phyloP scores from a whole-genome alignment of 163 green algal genomes.

The Scenedesmus sp. region DNA sequence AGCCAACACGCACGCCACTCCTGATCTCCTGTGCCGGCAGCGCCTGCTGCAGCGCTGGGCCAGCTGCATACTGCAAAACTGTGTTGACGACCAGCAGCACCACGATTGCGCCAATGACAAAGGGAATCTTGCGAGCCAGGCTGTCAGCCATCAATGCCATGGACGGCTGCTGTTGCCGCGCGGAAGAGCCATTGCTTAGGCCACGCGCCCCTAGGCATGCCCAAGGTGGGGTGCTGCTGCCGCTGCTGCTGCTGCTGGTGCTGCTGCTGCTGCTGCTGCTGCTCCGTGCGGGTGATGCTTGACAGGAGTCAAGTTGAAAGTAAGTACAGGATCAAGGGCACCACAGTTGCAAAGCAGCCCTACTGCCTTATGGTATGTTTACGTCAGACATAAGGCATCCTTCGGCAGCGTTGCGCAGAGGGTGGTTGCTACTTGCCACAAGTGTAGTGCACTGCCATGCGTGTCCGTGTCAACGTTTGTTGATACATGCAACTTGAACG shows the following conservation, averaged over 20 bases:
- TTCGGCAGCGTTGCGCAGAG: not conserved
- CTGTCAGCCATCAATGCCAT: conserved; percentile 18
- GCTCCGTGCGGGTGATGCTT: not conserved
- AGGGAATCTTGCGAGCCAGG: conserved; percentile 26
- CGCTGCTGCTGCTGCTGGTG: not conserved
- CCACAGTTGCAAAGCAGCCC: too few relatives aligned
- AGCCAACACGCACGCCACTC: not conserved
- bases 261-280: not conserved
- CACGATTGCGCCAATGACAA: conserved; percentile 35
- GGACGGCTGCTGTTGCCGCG: not conserved
- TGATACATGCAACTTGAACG: too few relatives aligned
- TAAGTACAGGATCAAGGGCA: not conserved
- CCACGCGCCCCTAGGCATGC: not conserved
- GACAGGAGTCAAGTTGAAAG: not conserved
- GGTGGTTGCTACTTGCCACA: not conserved
- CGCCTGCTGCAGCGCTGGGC: conserved; percentile 9
- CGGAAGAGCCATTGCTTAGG: not conserved
- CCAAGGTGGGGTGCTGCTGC: not conserved
- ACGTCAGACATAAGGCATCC: not conserved
- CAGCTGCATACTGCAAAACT: conserved; percentile 45
- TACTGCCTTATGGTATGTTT: too few relatives aligned
- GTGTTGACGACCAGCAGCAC: conserved; percentile 51
- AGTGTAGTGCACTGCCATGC: not conserved
- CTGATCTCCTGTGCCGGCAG: conserved; percentile 27
- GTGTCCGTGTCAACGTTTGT: not conserved